Percentiles rank a stretch among this genome's conserved stretches.
phyloP scores from a whole-genome alignment of 352 stramenopile genomes.

The Lagenidium sp. region DNA sequence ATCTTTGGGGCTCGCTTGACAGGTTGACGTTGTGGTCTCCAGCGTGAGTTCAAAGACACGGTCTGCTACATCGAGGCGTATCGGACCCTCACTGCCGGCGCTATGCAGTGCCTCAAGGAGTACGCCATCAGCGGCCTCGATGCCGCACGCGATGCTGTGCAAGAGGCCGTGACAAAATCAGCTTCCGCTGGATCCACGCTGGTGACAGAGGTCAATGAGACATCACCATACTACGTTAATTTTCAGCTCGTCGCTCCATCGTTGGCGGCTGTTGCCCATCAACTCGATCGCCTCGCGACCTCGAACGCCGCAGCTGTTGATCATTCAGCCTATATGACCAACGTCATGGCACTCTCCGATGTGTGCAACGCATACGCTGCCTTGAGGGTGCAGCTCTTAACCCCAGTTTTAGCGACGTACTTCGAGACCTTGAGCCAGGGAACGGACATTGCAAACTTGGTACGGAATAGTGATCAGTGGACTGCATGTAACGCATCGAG shows the following conservation, averaged over 20 bases:
- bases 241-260: constrained; percentile 65
- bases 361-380: constrained; percentile 47
- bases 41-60: constrained; percentile 65
- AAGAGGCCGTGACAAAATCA: constrained; percentile 36
- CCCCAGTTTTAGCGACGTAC: constrained; percentile 33
- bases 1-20: too few relatives aligned
- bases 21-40: constrained; percentile 6
- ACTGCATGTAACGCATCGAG: too few relatives aligned
- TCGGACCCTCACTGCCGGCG: constrained; percentile 42
- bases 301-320: constrained; percentile 13
- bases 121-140: constrained; percentile 63
- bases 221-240: constrained; percentile 68
- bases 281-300: constrained; percentile 40
- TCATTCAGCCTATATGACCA: constrained; percentile 21
- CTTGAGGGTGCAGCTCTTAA: constrained; percentile 51
- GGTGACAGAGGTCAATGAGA: constrained; percentile 43
- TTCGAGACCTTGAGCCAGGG: constrained; percentile 40
- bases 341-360: constrained; percentile 35
- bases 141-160: constrained; percentile 54
- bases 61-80: constrained; percentile 72
- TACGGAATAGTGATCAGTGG: too few relatives aligned
- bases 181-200: constrained; percentile 3
- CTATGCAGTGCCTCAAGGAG: constrained; percentile 57
- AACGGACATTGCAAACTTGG: constrained; percentile 65
- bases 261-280: constrained; percentile 41